phyloP scores from a whole-genome alignment of 108 stramenopile genomes.

The Parietichytrium sp. region DNA sequence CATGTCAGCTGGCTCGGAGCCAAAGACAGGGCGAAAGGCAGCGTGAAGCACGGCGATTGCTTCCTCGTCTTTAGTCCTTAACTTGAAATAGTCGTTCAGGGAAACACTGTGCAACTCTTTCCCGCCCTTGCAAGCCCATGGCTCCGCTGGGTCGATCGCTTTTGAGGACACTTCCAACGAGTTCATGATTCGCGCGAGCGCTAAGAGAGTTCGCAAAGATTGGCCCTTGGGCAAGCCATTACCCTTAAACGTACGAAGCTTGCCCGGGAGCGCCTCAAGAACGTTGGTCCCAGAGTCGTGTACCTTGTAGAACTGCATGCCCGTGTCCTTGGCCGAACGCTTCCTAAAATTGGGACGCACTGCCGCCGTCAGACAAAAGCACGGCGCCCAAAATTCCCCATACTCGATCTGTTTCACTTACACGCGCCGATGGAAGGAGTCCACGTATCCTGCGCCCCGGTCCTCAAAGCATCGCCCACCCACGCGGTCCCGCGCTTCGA shows the following conservation, averaged over 20 bases:
- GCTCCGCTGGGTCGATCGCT: background rate
- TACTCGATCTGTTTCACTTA: too few species aligned
- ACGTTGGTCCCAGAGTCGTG: background rate
- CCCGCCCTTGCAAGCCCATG: background rate
- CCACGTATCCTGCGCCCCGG: background rate
- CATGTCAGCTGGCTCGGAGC: background rate
- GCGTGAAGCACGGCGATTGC: background rate
- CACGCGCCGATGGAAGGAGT: slow-evolving; percentile 24
- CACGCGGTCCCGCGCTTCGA: background rate
- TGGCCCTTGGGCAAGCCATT: slow-evolving; percentile 27
- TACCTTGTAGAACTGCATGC: background rate
- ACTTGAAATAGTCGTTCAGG: background rate
- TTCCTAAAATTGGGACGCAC: too few species aligned
- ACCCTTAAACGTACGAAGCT: background rate
- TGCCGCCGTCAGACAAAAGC: too few species aligned
- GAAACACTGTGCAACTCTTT: background rate
- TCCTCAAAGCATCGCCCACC: background rate
- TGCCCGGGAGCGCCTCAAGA: background rate
- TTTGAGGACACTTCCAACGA: background rate
- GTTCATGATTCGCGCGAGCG: background rate
- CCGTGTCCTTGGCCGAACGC: background rate
- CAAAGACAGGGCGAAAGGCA: slow-evolving; percentile 17
- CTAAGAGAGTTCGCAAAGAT: background rate
- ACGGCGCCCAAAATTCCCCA: too few species aligned
- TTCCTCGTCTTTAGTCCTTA: background rate